Percentiles rank a stretch among this genome's conserved stretches.
phyloP scores from a whole-genome alignment of 768 basidiomycete species.

The Termitomyces sp. region DNA sequence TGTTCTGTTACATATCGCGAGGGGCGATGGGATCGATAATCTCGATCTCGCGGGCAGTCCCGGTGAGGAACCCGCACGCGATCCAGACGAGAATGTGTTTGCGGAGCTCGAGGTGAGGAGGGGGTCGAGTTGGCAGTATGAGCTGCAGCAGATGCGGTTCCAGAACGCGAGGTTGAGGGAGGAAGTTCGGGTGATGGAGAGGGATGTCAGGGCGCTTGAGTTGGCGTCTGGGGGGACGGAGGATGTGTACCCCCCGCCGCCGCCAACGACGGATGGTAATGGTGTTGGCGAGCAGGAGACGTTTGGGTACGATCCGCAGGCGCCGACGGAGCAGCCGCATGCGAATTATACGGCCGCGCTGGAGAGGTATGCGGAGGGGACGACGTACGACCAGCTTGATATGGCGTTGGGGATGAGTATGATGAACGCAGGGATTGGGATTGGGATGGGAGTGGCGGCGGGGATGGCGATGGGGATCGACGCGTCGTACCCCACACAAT shows the following conservation, averaged over 20 bases:
- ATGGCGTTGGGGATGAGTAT: neutral
- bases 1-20: slow-evolving; percentile 35
- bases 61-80: neutral
- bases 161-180: slow-evolving; percentile 63
- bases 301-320: neutral
- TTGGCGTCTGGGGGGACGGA: too few species aligned
- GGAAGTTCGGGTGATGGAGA: slow-evolving; percentile 40
- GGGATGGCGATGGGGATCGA: neutral
- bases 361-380: neutral
- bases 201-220: neutral
- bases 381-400: neutral
- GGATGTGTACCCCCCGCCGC: neutral
- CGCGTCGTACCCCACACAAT: too few species aligned
- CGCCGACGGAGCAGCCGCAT: too few species aligned
- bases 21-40: slow-evolving; percentile 15
- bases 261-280: neutral
- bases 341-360: neutral
- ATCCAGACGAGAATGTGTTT: slow-evolving; percentile 45
- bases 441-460: neutral
- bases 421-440: neutral
- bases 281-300: neutral
- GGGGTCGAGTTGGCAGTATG: slow-evolving; percentile 90
- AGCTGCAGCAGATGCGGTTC: slow-evolving; percentile 79
- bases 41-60: neutral
- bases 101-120: slow-evolving; percentile 65